phyloP scores from a whole-genome alignment of 441 rosid species.

The Manihot esculenta region DNA sequence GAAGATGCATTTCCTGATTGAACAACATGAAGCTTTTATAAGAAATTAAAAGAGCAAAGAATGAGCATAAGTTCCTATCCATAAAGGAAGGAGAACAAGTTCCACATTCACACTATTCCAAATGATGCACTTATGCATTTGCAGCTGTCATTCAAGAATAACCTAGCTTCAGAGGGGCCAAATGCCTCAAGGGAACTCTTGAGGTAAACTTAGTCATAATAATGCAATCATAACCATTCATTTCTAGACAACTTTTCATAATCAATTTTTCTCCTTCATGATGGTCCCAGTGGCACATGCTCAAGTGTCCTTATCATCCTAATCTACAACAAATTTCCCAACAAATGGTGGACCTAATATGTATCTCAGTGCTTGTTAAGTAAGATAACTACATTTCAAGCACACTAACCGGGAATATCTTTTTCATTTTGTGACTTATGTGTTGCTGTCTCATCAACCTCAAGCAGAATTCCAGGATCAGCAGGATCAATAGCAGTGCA shows the following conservation, averaged over 20 bases:
- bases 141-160: neutral
- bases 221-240: constrained; percentile 1
- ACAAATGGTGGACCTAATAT: neutral
- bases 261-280: neutral
- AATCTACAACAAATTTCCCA: neutral
- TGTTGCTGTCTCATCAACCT: constrained; percentile 46
- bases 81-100: neutral
- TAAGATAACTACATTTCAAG: constrained; percentile 13
- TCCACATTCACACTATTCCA: constrained; percentile 3
- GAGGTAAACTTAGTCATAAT: neutral
- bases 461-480: constrained; percentile 82
- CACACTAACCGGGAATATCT: constrained; percentile 45
- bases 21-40: constrained; percentile 17
- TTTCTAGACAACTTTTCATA: neutral
- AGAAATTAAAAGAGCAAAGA: constrained; percentile 12
- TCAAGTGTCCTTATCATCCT: neutral
- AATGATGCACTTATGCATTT: neutral
- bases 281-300: constrained; percentile 5
- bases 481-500: constrained; percentile 96
- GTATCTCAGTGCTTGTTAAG: constrained; percentile 3
- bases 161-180: neutral
- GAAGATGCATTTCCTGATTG: constrained; percentile 53
- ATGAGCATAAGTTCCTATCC: constrained; percentile 4
- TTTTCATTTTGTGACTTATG: constrained; percentile 53
- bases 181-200: neutral